Evolutionary conservation across 108 stramenopile species (phyloP).

Genomic region (Nitzschia sp.): DNA sequence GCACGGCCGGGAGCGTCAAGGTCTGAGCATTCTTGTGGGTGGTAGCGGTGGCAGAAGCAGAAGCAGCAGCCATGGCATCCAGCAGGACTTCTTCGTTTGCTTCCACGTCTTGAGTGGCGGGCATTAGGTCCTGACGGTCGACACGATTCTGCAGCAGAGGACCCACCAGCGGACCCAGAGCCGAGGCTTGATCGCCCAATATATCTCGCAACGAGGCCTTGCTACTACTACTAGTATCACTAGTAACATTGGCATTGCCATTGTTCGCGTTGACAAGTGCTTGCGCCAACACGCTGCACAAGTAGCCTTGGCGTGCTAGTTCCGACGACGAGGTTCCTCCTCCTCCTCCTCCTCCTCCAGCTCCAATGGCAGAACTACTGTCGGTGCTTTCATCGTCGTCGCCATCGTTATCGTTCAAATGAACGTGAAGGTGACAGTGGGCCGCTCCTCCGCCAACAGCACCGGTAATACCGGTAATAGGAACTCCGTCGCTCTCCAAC

Average conservation of each 20-base stretch:
- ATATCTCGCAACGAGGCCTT: conserved; percentile 2
- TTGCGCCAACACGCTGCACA: neutral
- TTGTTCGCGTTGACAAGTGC: neutral
- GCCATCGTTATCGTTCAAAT: neutral
- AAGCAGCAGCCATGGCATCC: conserved; percentile 6
- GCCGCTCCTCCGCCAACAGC: neutral
- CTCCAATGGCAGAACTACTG: too few species aligned
- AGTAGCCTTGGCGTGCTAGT: neutral
- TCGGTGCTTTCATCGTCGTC: neutral
- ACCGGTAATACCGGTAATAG: neutral
- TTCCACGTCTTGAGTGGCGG: conserved; percentile 55
- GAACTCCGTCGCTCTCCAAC: neutral
- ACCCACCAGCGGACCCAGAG: conserved; percentile 6
- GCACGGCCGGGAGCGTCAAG: conserved; percentile 42
- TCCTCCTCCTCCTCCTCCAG: too few species aligned
- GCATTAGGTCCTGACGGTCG: conserved; percentile 41
- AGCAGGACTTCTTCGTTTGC: conserved; percentile 62
- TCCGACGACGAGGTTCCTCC: neutral
- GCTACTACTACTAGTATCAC: neutral
- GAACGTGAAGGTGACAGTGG: too few species aligned
- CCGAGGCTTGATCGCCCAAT: conserved; percentile 5
- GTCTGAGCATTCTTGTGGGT: conserved; percentile 34
- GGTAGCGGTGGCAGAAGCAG: too few species aligned
- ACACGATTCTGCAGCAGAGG: conserved; percentile 53
- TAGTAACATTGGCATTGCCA: neutral